phyloP scores from a whole-genome alignment of 169 alveolate genomes.

The Plasmodium malariae region DNA sequence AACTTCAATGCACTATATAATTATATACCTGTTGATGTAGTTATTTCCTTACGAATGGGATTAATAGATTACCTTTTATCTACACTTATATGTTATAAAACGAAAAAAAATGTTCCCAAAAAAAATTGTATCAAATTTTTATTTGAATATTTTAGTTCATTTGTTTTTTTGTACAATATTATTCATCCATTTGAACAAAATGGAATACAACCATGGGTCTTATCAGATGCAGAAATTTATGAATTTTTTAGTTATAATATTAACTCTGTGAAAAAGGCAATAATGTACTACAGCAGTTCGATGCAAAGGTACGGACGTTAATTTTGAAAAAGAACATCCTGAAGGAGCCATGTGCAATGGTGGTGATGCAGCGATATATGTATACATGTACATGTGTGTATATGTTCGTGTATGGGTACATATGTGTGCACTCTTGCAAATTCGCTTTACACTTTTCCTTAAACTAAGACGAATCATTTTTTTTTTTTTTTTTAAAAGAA shows the following conservation, averaged over 20 bases:
- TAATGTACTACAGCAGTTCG: conserved; percentile 29
- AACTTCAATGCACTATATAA: neutral
- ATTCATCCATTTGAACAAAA: conserved; percentile 65
- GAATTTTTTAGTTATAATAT: conserved; percentile 51
- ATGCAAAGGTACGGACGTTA: conserved; percentile 32
- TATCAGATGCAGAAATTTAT: conserved; percentile 41
- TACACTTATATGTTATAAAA: neutral
- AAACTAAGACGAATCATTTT: too few relatives aligned
- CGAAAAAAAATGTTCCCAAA: neutral
- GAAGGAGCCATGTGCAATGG: too few relatives aligned
- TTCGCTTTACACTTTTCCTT: too few relatives aligned
- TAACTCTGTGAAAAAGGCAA: conserved; percentile 22
- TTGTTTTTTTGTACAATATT: conserved; percentile 35
- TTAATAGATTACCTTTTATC: conserved; percentile 17
- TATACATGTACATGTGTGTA: too few relatives aligned
- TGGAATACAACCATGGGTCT: conserved; percentile 75
- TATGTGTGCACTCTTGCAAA: too few relatives aligned
- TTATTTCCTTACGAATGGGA: conserved; percentile 38
- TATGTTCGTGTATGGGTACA: too few relatives aligned
- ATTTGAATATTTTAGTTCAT: conserved; percentile 31
- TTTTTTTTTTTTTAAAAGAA: too few relatives aligned
- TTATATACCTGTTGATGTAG: conserved; percentile 24
- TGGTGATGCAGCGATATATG: too few relatives aligned
- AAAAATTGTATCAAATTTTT: conserved; percentile 12
- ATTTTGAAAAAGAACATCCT: neutral